These are phyloP conservation scores for Eucalyptus erythrocorys DNA, from an alignment of 345 rosid species.

Conservation along the genomic window DNA sequence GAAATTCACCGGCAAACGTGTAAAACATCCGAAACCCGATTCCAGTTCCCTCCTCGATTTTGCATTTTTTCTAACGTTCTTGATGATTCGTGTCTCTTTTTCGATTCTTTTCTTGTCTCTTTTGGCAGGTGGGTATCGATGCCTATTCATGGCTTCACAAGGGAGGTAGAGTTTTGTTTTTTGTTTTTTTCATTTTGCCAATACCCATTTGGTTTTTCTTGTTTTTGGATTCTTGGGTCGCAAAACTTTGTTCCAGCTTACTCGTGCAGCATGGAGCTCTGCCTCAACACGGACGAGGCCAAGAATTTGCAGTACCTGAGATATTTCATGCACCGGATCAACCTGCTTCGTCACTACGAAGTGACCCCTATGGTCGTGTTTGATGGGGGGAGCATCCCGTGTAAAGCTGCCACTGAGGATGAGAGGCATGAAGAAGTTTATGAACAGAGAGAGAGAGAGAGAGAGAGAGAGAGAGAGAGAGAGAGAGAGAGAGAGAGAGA, in stretches of 20 bases:
- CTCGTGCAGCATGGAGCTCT: conserved; percentile 95
- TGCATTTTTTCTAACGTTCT: not conserved
- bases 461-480: too few species aligned
- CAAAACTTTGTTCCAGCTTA: conserved; percentile 33
- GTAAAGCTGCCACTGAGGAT: conserved; percentile 63
- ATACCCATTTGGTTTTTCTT: not conserved
- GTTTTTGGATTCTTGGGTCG: not conserved
- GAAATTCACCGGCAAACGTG: conserved; percentile 72
- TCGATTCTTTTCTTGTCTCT: not conserved
- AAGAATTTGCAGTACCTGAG: conserved; percentile 53
- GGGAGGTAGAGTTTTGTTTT: conserved; percentile 34
- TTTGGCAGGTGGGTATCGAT: conserved; percentile 82
- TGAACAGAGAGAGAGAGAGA: too few species aligned
- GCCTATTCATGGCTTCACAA: conserved; percentile 93
- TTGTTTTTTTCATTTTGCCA: not conserved
- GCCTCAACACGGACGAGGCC: conserved; percentile 45
- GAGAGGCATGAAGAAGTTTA: too few species aligned
- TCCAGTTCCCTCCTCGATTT: not conserved
- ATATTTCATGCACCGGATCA: conserved; percentile 78
- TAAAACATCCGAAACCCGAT: not conserved
- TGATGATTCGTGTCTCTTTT: not conserved
- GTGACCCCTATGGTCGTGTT: conserved; percentile 74
- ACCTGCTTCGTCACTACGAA: conserved; percentile 51
- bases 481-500: too few species aligned
- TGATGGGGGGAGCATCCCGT: conserved; percentile 75